Conservation (phyloP, 1,284 basidiomycete genomes). For the Ceratobasidium sp. region DNA sequence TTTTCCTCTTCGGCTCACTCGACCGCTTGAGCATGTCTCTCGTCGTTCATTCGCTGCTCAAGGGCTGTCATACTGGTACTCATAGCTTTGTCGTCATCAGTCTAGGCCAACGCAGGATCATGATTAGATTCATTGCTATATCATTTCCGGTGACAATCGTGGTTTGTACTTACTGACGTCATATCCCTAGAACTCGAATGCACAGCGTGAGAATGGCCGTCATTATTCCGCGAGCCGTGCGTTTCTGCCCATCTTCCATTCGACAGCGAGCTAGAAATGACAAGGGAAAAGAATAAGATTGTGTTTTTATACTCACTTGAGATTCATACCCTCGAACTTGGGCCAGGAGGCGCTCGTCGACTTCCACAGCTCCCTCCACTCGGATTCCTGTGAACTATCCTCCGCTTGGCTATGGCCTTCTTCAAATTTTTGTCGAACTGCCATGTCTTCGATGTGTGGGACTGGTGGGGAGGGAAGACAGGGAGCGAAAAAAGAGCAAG, state of each 20-base stretch:
- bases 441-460: slow-evolving; percentile 39
- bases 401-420: not conserved
- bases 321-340: slow-evolving; percentile 45
- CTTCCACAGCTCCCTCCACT: slow-evolving; percentile 44
- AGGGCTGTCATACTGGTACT: slow-evolving; percentile 15
- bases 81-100: slow-evolving; percentile 42
- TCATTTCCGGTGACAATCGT: not conserved
- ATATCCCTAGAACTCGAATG: slow-evolving; percentile 29
- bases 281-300: slow-evolving; percentile 14
- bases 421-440: slow-evolving; percentile 39
- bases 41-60: slow-evolving; percentile 35
- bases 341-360: slow-evolving; percentile 9
- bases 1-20: slow-evolving; percentile 14
- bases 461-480: slow-evolving; percentile 35
- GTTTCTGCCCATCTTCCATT: slow-evolving; percentile 25
- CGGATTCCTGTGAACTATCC: slow-evolving; percentile 19
- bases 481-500: slow-evolving; percentile 32
- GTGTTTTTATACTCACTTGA: slow-evolving; percentile 27
- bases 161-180: slow-evolving; percentile 21
- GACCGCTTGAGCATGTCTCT: slow-evolving; percentile 11
- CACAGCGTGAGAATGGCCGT: slow-evolving; percentile 27
- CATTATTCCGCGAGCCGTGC: slow-evolving; percentile 33
- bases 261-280: slow-evolving; percentile 29
- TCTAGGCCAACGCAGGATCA: slow-evolving; percentile 8
- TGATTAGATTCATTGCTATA: slow-evolving; percentile 22